Evolutionary conservation across 805 yeast species (phyloP).

Genomic region (Metschnikowia lachancei): DNA sequence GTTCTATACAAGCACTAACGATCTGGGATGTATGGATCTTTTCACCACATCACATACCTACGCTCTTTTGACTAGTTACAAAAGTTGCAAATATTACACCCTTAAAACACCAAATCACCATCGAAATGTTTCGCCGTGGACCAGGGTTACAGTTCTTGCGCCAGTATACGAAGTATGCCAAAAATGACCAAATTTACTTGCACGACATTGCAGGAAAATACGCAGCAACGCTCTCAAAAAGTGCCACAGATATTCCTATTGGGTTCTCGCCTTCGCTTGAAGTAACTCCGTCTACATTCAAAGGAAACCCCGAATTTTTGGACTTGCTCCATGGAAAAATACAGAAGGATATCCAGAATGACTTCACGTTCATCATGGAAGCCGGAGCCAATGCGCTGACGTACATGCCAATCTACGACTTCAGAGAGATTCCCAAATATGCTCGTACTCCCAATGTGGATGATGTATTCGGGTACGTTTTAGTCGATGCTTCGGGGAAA

Average conservation of each 20-base stretch:
- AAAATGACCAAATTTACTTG: conserved; percentile 16
- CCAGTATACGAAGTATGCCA: conserved; percentile 5
- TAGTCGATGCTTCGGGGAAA: conserved; percentile 52
- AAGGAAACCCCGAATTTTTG: conserved; percentile 28
- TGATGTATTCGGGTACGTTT: conserved; percentile 67
- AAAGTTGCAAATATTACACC: no score
- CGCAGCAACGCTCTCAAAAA: conserved; percentile 23
- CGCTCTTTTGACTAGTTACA: no score
- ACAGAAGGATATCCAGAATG: conserved; percentile 29
- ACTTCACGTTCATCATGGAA: conserved; percentile 54
- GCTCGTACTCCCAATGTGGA: conserved; percentile 70
- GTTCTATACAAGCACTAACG: no score
- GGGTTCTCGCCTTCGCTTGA: conserved; percentile 19
- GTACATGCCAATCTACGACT: conserved; percentile 70
- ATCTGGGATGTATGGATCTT: no score
- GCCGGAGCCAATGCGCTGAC: conserved; percentile 51
- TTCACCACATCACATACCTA: no score
- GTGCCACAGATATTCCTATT: conserved; percentile 24
- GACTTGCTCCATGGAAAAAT: conserved; percentile 28
- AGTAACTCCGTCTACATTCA: conserved; percentile 25
- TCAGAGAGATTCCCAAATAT: conserved; percentile 59
- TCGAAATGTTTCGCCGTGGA: conserved; percentile 3
- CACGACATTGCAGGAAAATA: conserved; percentile 15
- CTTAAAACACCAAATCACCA: not conserved
- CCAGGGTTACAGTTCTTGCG: conserved; percentile 1